A percentile compares a stretch with the other conserved stretches of the same genome.
Conservation (phyloP, 169 alveolate genomes). For the Eimeria zaria region DNA sequence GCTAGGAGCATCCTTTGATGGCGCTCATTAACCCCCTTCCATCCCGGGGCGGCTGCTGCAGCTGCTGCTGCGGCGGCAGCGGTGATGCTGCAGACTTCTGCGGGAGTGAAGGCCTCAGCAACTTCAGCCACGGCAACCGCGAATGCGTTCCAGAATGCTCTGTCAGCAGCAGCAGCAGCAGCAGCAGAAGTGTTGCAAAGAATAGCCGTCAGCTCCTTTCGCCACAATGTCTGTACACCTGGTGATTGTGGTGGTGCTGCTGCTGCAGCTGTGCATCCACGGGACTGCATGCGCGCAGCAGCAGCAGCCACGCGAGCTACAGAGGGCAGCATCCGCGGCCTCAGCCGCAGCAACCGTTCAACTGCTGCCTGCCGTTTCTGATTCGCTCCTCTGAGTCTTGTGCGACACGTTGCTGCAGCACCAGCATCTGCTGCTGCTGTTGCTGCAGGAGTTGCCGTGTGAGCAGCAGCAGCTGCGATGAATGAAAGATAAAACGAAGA, state of each 20-base stretch:
- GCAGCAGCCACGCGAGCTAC: constrained; percentile 72
- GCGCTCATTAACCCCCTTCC: constrained; percentile 25
- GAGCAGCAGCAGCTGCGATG: constrained; percentile 70
- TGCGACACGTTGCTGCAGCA: constrained; percentile 18
- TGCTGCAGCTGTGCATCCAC: constrained; percentile 4
- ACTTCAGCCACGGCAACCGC: constrained; percentile 32
- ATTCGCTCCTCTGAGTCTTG: constrained; percentile 43
- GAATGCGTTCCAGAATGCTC: constrained; percentile 68
- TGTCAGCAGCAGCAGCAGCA: constrained; percentile 76
- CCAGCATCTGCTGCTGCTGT: constrained; percentile 70
- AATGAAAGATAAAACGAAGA: constrained; percentile 60
- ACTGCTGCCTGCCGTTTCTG: constrained; percentile 66
- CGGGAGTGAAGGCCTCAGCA: constrained; percentile 49
- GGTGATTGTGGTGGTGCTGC: constrained; percentile 2
- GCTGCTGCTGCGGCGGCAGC: constrained; percentile 56
- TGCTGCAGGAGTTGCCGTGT: constrained; percentile 61
- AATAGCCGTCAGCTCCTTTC: constrained; percentile 34
- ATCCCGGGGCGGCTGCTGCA: constrained; percentile 65
- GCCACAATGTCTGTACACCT: constrained; percentile 48
- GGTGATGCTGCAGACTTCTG: constrained; percentile 14
- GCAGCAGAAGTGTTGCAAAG: constrained; percentile 31
- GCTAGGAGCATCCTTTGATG: constrained; percentile 48
- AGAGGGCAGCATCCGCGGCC: constrained; percentile 24
- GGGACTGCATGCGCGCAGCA: constrained; percentile 73
- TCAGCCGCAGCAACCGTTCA: constrained; percentile 52